phyloP scores from a whole-genome alignment of 768 basidiomycete species.

The Pleurotus tuber-regium region DNA sequence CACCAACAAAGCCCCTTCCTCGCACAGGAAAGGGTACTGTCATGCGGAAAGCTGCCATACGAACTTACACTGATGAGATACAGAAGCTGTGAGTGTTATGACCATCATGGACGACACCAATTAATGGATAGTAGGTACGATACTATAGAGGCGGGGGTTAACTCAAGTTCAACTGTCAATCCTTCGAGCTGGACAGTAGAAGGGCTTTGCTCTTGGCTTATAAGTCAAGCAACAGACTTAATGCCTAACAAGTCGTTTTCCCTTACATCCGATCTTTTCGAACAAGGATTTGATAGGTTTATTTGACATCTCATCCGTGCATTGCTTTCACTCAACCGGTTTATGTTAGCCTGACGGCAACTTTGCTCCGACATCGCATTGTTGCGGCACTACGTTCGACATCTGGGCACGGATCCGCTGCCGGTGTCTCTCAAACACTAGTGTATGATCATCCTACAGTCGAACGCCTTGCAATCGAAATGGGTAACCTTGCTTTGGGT shows the following conservation, averaged over 20 bases:
- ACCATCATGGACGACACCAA: not conserved
- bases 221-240: conserved; percentile 17
- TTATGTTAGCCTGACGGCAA: conserved; percentile 32
- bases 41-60: conserved; percentile 40
- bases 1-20: conserved; percentile 35
- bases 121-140: conserved; percentile 17
- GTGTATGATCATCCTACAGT: conserved; percentile 45
- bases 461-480: conserved; percentile 25
- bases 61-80: conserved; percentile 44
- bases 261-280: conserved; percentile 24
- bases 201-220: conserved; percentile 20
- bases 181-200: conserved; percentile 13
- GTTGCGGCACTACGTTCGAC: conserved; percentile 14
- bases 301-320: not conserved
- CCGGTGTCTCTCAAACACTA: conserved; percentile 31
- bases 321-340: not conserved
- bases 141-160: conserved; percentile 18
- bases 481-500: conserved; percentile 15
- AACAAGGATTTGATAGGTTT: conserved; percentile 32
- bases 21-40: conserved; percentile 49
- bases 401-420: conserved; percentile 13
- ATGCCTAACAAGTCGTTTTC: conserved; percentile 11
- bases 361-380: conserved; percentile 36
- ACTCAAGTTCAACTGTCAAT: conserved; percentile 15
- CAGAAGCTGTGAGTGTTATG: conserved; percentile 34